Conservation (phyloP, 1,284 basidiomycete species). For the Hemileia vastatrix region DNA sequence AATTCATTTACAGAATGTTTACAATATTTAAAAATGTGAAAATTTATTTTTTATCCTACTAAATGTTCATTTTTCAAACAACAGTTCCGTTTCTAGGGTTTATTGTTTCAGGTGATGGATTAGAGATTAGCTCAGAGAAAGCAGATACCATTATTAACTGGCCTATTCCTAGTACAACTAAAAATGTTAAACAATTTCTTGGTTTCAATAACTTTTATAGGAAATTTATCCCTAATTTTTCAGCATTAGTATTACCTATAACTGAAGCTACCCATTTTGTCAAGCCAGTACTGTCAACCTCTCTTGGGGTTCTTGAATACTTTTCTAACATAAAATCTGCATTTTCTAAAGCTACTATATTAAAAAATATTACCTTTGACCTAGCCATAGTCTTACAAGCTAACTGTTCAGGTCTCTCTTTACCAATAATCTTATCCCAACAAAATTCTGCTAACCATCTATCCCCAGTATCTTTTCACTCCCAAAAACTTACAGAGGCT, state of each 20-base stretch:
- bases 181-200: neutral
- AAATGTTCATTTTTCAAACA: neutral
- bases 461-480: neutral
- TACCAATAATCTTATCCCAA: neutral
- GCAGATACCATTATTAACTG: constrained; percentile 1
- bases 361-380: neutral
- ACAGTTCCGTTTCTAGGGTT: constrained; percentile 12
- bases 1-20: neutral
- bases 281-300: no score
- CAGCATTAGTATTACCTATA: neutral
- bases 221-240: constrained; percentile 6
- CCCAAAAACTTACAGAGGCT: neutral
- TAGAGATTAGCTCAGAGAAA: constrained; percentile 1
- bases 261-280: no score
- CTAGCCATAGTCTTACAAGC: neutral
- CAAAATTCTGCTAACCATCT: neutral
- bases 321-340: neutral
- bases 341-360: neutral
- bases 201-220: constrained; percentile 11
- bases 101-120: neutral
- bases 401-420: neutral
- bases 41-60: neutral
- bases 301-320: neutral
- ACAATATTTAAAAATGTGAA: neutral
- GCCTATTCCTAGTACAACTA: neutral